phyloP scores from a whole-genome alignment of 371 early-diverging fungal genomes.

The Mucor ambiguus region DNA sequence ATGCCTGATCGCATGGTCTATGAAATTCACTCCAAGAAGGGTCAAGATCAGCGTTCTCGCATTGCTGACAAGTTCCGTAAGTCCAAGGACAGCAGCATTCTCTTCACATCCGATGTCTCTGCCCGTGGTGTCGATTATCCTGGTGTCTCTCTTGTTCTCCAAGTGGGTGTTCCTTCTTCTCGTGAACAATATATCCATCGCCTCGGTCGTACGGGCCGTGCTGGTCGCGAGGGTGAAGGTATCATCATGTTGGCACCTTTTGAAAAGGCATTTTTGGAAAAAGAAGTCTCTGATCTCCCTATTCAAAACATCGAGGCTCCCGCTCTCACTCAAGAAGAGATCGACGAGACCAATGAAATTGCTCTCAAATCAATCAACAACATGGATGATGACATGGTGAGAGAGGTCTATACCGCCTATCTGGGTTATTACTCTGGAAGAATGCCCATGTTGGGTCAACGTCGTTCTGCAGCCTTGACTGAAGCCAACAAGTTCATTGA shows the following conservation, averaged over 20 bases:
- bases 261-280: slow-evolving; percentile 74
- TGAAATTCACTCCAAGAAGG: slow-evolving; percentile 85
- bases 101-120: slow-evolving; percentile 99
- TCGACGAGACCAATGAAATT: slow-evolving; percentile 19
- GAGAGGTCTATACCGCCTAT: slow-evolving; percentile 64
- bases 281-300: slow-evolving; percentile 53
- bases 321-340: slow-evolving; percentile 37
- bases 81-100: slow-evolving; percentile 58
- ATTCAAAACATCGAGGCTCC: slow-evolving; percentile 49
- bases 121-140: slow-evolving; percentile 99
- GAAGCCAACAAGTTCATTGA: slow-evolving; percentile 45
- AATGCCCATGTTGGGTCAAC: slow-evolving; percentile 40
- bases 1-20: slow-evolving; percentile 44
- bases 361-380: slow-evolving; percentile 25
- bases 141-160: slow-evolving; percentile 91
- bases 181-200: slow-evolving; percentile 98
- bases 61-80: slow-evolving; percentile 79
- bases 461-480: slow-evolving; percentile 41
- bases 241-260: slow-evolving; percentile 83
- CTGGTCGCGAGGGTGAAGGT: slow-evolving; percentile 92
- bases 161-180: slow-evolving; percentile 91
- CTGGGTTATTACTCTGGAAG: slow-evolving; percentile 67
- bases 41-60: slow-evolving; percentile 72
- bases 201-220: slow-evolving; percentile 98
- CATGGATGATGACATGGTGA: slow-evolving; percentile 49